These are phyloP conservation scores for Chlamydomonas eustigma DNA, from an alignment of 139 green algal genomes.

Conservation along the genomic window DNA sequence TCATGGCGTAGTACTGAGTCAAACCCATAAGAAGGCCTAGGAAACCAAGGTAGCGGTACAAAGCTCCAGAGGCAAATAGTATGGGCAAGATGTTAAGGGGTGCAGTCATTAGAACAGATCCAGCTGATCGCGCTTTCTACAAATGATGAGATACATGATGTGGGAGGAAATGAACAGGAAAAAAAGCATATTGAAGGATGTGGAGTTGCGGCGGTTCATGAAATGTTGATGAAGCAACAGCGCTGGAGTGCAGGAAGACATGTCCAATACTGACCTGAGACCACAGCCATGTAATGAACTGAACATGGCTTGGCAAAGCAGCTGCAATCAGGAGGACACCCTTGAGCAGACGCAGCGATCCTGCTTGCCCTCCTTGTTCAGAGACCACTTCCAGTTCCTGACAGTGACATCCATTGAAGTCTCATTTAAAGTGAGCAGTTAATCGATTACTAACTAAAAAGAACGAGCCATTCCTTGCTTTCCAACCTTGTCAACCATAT, in stretches of 20 bases:
- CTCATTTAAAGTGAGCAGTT: no score
- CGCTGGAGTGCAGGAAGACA: no score
- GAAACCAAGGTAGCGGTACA: slow-evolving; percentile 39
- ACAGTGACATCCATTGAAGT: no score
- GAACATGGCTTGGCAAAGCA: not conserved
- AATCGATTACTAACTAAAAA: no score
- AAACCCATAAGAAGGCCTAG: slow-evolving; percentile 31
- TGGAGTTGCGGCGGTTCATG: no score
- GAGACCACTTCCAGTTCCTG: no score
- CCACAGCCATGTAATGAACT: slow-evolving; percentile 39
- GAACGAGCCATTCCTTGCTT: no score
- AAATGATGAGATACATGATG: no score
- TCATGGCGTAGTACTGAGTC: slow-evolving; percentile 3
- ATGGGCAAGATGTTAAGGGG: slow-evolving; percentile 56
- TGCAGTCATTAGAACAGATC: slow-evolving; percentile 44
- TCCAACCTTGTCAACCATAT: no score
- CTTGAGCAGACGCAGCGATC: not conserved
- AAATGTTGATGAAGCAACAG: no score
- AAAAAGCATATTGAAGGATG: no score
- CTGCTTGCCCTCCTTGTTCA: not conserved
- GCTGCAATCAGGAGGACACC: not conserved
- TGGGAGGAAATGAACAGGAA: no score
- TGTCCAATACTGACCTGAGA: slow-evolving; percentile 25
- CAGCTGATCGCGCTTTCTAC: slow-evolving; percentile 14
- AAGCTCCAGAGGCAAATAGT: slow-evolving; percentile 33